These are phyloP conservation scores for Nakazawaea laoshanensis DNA, from an alignment of 805 yeast genomes.

Conservation along the genomic window DNA sequence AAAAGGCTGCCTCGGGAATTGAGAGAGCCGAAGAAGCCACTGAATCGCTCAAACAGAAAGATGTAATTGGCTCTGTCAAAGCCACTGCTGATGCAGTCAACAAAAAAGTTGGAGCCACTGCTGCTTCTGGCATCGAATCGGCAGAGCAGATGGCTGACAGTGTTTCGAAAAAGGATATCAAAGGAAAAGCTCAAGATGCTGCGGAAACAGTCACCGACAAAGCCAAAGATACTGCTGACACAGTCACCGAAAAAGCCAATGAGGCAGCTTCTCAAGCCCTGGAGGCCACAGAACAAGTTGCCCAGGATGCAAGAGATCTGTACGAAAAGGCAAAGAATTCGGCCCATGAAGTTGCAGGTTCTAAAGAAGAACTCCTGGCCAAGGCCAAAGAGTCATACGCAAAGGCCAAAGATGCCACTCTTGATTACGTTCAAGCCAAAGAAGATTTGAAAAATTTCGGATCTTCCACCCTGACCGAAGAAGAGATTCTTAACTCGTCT, in stretches of 20 bases:
- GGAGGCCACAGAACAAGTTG: conserved; percentile 23
- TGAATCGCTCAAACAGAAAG: not conserved
- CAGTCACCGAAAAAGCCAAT: not conserved
- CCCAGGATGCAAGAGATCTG: no score
- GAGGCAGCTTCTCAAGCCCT: no score
- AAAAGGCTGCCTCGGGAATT: conserved; percentile 29
- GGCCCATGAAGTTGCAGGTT: not conserved
- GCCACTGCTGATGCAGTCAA: conserved; percentile 7
- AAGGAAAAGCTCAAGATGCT: not conserved
- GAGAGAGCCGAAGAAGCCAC: conserved; percentile 23
- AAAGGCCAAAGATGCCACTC: not conserved
- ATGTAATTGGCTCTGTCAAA: conserved; percentile 3
- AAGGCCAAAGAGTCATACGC: not conserved
- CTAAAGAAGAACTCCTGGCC: not conserved
- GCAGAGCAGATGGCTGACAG: conserved; percentile 16
- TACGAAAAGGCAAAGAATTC: not conserved
- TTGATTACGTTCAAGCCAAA: not conserved
- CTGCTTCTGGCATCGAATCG: conserved; percentile 11
- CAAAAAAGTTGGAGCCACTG: conserved; percentile 11
- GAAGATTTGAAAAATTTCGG: conserved; percentile 1
- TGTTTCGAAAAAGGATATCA: not conserved
- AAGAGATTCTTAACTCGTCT: not conserved
- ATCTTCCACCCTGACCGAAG: conserved; percentile 1
- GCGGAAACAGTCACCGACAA: no score
- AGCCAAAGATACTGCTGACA: no score